phyloP scores from a whole-genome alignment of 2,329 filamentous ascomycete species.

The Harringtonia lauricola region DNA sequence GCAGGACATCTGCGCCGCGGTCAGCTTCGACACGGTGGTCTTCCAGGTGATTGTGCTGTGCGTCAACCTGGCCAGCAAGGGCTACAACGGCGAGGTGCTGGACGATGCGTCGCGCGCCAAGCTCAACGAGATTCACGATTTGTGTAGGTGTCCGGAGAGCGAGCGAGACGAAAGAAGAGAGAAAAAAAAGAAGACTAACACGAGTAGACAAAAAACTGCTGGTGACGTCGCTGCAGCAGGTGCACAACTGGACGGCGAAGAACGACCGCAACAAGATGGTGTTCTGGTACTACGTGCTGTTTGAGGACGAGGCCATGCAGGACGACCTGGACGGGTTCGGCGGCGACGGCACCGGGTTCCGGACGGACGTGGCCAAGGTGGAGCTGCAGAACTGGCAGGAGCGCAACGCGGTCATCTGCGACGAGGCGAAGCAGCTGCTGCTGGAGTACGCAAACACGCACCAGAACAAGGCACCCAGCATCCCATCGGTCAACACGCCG shows the following conservation, averaged over 20 bases:
- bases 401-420: constrained; percentile 47
- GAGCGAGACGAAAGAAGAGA: no score
- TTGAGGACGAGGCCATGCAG: constrained; percentile 41
- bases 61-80: constrained; percentile 56
- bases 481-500: constrained; percentile 37
- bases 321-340: constrained; percentile 40
- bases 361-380: constrained; percentile 44
- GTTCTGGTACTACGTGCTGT: constrained; percentile 56
- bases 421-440: constrained; percentile 41
- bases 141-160: no score
- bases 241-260: constrained; percentile 59
- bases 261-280: constrained; percentile 61
- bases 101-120: constrained; percentile 46
- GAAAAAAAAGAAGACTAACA: no score
- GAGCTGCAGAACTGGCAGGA: constrained; percentile 54
- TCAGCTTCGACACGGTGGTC: constrained; percentile 55
- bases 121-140: constrained; percentile 51
- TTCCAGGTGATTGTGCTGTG: constrained; percentile 55
- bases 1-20: constrained; percentile 53
- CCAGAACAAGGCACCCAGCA: constrained; percentile 36
- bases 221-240: constrained; percentile 54
- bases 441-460: constrained; percentile 41
- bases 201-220: constrained; percentile 51
- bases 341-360: constrained; percentile 40
- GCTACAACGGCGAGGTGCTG: constrained; percentile 52